Evolutionary conservation across 1,284 basidiomycete species (phyloP).

Genomic region (Xerocomus nothofagi): DNA sequence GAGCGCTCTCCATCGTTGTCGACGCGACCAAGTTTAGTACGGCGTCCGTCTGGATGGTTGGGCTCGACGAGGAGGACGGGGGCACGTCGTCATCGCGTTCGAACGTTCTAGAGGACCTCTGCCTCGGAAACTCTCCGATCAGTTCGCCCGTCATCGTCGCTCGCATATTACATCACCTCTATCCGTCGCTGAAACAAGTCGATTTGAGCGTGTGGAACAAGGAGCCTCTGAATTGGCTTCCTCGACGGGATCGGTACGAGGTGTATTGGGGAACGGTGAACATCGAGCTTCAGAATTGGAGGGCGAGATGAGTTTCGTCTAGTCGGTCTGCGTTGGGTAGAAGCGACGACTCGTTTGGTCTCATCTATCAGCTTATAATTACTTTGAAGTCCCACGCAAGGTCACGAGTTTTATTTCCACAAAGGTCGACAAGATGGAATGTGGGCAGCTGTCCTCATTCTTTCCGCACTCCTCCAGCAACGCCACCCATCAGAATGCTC

Average conservation of each 20-base stretch:
- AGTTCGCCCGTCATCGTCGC: constrained; percentile 14
- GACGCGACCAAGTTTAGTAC: constrained; percentile 10
- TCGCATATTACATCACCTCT: constrained; percentile 13
- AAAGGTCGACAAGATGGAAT: too few relatives aligned
- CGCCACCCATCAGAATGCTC: constrained; percentile 65
- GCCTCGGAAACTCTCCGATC: constrained; percentile 26
- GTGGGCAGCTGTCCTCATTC: too few relatives aligned
- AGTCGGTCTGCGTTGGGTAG: too few relatives aligned
- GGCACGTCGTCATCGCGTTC: too few relatives aligned
- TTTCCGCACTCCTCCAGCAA: constrained; percentile 48
- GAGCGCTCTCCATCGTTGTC: constrained; percentile 24
- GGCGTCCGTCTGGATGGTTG: background rate
- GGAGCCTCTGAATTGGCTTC: constrained; percentile 19
- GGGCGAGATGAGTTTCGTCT: too few relatives aligned
- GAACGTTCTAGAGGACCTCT: constrained; percentile 12
- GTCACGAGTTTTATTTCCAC: too few relatives aligned
- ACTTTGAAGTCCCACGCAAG: too few relatives aligned
- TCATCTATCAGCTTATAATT: too few relatives aligned
- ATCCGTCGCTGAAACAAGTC: constrained; percentile 21
- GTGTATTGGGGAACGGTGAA: constrained; percentile 22
- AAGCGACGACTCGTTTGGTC: too few relatives aligned
- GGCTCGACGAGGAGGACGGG: too few relatives aligned
- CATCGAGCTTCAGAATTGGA: constrained; percentile 8
- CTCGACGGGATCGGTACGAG: constrained; percentile 16
- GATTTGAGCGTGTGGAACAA: constrained; percentile 26